Percentiles rank a stretch among this genome's conserved stretches.
Conservation (phyloP, 2,329 filamentous ascomycete genomes). For the Stemphylium beticola region DNA sequence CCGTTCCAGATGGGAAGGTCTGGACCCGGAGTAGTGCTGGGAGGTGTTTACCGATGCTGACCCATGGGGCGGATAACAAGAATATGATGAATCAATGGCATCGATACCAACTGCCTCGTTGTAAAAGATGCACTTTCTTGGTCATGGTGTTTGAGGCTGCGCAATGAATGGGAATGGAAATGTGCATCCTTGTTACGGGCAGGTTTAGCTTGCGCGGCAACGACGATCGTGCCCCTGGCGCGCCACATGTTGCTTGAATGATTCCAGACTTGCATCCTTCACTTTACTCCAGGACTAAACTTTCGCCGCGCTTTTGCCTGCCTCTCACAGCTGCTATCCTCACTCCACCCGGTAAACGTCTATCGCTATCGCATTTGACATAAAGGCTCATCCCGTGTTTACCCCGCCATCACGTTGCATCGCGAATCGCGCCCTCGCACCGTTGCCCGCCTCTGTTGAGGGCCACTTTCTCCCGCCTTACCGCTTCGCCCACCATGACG, state of each 20-base stretch:
- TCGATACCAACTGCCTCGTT: neutral
- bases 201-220: slow-evolving; percentile 30
- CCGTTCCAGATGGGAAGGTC: slow-evolving; percentile 1
- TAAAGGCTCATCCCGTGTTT: too few species aligned
- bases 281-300: slow-evolving; percentile 7
- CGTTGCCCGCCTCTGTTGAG: too few species aligned
- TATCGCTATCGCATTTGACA: neutral
- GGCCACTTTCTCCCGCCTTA: slow-evolving; percentile 26
- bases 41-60: neutral
- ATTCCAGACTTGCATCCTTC: slow-evolving; percentile 18
- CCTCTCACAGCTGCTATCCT: neutral
- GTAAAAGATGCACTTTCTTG: neutral
- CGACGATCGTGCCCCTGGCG: slow-evolving; percentile 34
- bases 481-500: slow-evolving; percentile 30
- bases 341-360: neutral
- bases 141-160: slow-evolving; percentile 12
- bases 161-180: slow-evolving; percentile 15
- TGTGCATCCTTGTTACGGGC: slow-evolving; percentile 23
- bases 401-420: too few species aligned
- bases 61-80: neutral
- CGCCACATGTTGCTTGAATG: slow-evolving; percentile 29
- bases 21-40: neutral
- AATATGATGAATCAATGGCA: neutral
- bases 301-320: neutral
- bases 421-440: too few species aligned